Percentiles rank a stretch among this genome's conserved stretches.
Conservation (phyloP, 352 stramenopile genomes). For the Phytophthora sojae region DNA sequence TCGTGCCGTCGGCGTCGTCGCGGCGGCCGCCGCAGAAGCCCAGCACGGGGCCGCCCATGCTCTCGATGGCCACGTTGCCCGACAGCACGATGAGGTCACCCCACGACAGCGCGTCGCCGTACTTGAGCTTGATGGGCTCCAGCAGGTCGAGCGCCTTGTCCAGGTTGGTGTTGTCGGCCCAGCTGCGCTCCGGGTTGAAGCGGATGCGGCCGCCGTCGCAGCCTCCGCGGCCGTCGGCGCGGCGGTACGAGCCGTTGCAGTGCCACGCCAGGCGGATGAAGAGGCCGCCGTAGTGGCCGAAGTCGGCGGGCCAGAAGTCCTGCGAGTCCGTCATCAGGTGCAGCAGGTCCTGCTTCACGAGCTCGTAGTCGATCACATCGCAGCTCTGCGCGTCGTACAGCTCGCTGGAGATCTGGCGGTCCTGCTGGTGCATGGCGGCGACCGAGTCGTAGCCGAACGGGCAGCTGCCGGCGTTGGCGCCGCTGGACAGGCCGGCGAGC, state of each 20-base stretch:
- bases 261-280: slow-evolving; percentile 80
- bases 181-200: slow-evolving; percentile 44
- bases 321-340: slow-evolving; percentile 71
- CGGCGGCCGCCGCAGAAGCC: slow-evolving; percentile 83
- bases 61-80: slow-evolving; percentile 91
- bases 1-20: slow-evolving; percentile 74
- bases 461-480: slow-evolving; percentile 28
- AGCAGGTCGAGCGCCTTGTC: slow-evolving; percentile 57
- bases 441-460: slow-evolving; percentile 40
- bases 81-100: slow-evolving; percentile 94
- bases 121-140: slow-evolving; percentile 61
- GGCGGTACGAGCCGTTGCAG: slow-evolving; percentile 46
- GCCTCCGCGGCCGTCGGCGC: slow-evolving; percentile 36
- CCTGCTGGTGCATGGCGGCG: slow-evolving; percentile 22
- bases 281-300: slow-evolving; percentile 86
- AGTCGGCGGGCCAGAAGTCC: slow-evolving; percentile 85
- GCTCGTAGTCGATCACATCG: slow-evolving; percentile 41
- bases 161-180: slow-evolving; percentile 59
- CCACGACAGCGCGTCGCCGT: slow-evolving; percentile 76
- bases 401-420: slow-evolving; percentile 32
- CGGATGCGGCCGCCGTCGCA: slow-evolving; percentile 45
- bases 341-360: slow-evolving; percentile 69
- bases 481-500: slow-evolving; percentile 19
- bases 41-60: slow-evolving; percentile 91
- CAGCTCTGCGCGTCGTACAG: slow-evolving; percentile 31